Percentiles rank a stretch among this genome's conserved stretches.
These are phyloP conservation scores for Didymella lethalis DNA, from an alignment of 2,329 filamentous ascomycete species.

Conservation along the genomic window DNA sequence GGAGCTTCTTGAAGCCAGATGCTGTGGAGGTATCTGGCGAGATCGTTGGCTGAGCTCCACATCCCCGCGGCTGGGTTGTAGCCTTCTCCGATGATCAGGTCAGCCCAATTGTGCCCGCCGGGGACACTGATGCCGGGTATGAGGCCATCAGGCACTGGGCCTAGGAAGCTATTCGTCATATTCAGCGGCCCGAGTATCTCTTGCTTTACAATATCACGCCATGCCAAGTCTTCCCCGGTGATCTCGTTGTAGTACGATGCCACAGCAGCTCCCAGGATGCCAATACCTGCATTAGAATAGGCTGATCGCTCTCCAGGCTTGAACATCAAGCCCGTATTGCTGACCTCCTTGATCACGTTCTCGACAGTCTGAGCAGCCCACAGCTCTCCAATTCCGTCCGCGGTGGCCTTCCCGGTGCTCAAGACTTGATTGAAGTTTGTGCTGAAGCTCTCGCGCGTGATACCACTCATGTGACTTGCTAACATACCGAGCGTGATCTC, in stretches of 20 bases:
- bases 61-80: constrained; percentile 45
- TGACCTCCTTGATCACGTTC: constrained; percentile 30
- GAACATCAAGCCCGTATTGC: constrained; percentile 39
- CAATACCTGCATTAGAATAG: constrained; percentile 42
- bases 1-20: constrained; percentile 39
- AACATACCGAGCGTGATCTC: constrained; percentile 45
- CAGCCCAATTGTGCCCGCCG: constrained; percentile 39
- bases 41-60: constrained; percentile 45
- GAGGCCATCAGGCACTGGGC: constrained; percentile 18
- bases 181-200: constrained; percentile 36
- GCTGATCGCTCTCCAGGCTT: constrained; percentile 40
- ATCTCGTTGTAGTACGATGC: constrained; percentile 37
- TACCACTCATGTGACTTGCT: constrained; percentile 42
- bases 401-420: constrained; percentile 34
- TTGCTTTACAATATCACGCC: constrained; percentile 33
- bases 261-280: constrained; percentile 39
- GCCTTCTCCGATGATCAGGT: constrained; percentile 38
- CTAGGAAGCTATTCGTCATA: constrained; percentile 19
- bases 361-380: constrained; percentile 35
- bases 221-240: constrained; percentile 25
- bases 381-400: constrained; percentile 34
- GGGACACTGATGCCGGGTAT: constrained; percentile 33
- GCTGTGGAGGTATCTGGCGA: constrained; percentile 34
- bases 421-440: constrained; percentile 42
- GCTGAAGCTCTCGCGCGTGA: constrained; percentile 42